These are phyloP conservation scores for Candida schatavii DNA, from an alignment of 805 yeast genomes.

Conservation along the genomic window DNA sequence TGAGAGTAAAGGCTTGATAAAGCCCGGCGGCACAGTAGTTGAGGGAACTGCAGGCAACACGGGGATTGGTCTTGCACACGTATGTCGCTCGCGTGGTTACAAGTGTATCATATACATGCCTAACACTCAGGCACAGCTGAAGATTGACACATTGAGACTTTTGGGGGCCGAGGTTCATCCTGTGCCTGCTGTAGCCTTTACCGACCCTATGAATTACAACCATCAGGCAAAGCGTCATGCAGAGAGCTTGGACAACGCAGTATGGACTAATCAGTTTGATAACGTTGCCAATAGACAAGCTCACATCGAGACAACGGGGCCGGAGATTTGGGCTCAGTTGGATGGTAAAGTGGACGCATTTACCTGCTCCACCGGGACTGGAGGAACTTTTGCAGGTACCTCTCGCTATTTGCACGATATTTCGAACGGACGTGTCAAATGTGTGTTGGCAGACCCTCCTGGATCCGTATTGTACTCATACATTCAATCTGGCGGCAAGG, in stretches of 20 bases:
- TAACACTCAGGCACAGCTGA: conserved; percentile 78
- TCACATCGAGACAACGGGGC: conserved; percentile 87
- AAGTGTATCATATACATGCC: conserved; percentile 89
- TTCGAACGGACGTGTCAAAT: conserved; percentile 57
- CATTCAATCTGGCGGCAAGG: conserved; percentile 66
- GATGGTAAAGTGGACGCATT: conserved; percentile 77
- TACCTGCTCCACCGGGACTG: conserved; percentile 91
- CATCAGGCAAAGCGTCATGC: conserved; percentile 87
- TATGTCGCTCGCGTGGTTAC: conserved; percentile 80
- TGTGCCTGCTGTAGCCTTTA: conserved; percentile 82
- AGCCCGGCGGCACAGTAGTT: conserved; percentile 81
- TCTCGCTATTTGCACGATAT: conserved; percentile 74
- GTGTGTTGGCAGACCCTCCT: conserved; percentile 88
- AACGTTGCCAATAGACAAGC: conserved; percentile 85
- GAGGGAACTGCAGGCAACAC: conserved; percentile 97
- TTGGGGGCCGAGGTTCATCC: conserved; percentile 87
- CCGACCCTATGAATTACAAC: conserved; percentile 81
- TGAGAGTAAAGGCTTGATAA: conserved; percentile 59
- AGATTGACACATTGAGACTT: conserved; percentile 68
- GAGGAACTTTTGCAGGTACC: conserved; percentile 87
- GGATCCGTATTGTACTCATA: conserved; percentile 83
- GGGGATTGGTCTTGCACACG: conserved; percentile 86
- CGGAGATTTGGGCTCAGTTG: conserved; percentile 86
- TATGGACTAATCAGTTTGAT: conserved; percentile 93
- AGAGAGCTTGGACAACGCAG: conserved; percentile 69